A percentile compares a stretch with the other conserved stretches of the same genome.
phyloP scores from a whole-genome alignment of 2,329 filamentous ascomycete species.

The Phoma sp. region DNA sequence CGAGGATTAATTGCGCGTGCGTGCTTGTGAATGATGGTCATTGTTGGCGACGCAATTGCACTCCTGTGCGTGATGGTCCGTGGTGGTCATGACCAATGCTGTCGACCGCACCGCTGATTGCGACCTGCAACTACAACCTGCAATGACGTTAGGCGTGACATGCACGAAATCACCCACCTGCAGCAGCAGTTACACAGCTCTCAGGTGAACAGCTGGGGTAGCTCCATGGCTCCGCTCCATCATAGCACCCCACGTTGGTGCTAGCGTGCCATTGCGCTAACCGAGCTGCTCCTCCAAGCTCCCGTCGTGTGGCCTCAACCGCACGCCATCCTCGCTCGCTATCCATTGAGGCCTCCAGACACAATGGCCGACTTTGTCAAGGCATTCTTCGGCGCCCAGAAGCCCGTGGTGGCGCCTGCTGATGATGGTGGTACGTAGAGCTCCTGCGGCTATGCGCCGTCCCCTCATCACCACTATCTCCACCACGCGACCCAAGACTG shows the following conservation, averaged over 20 bases:
- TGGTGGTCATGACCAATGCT: not conserved
- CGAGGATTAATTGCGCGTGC: not conserved
- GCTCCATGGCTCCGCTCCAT: conserved; percentile 11
- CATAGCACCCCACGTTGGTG: conserved; percentile 32
- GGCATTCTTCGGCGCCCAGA: conserved; percentile 72
- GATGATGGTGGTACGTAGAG: conserved; percentile 72
- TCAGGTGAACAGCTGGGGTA: conserved; percentile 15
- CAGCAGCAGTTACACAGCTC: not conserved
- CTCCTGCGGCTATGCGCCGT: conserved; percentile 4
- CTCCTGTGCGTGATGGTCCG: not conserved
- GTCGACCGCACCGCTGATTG: not conserved
- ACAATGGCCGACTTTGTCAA: conserved; percentile 64
- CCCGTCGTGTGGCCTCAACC: conserved; percentile 24
- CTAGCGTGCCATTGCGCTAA: conserved; percentile 26
- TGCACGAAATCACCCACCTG: not conserved
- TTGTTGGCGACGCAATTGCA: not conserved
- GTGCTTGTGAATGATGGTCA: not conserved
- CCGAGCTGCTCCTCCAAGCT: conserved; percentile 26
- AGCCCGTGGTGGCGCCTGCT: conserved; percentile 62
- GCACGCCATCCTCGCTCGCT: conserved; percentile 21
- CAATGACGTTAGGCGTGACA: not conserved
- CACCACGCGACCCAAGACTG: conserved; percentile 14
- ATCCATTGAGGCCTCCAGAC: conserved; percentile 17
- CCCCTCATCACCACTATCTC: conserved; percentile 12
- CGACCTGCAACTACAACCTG: not conserved